Base-by-base conservation (phyloP, 768 basidiomycete genomes). In the Lentinula boryana region DNA sequence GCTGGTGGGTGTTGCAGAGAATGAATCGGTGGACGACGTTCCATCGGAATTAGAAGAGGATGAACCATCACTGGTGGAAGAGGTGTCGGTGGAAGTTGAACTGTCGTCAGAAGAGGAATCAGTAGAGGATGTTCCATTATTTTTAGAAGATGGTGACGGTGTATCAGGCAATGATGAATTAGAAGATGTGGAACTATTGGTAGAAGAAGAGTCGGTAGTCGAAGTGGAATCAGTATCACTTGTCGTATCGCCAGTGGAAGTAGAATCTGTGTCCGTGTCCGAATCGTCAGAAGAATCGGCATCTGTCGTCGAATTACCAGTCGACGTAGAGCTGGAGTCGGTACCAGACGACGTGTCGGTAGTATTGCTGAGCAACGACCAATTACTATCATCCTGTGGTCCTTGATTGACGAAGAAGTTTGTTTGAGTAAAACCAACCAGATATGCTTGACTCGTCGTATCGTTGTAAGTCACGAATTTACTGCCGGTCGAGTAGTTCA, bases 391-490 rank as follows among this genome's bases (percentile, higher is more conserved):
- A 38, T 54, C 35, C n/a, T 54, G 53, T 10, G 36, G 16, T 21
- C 53, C 53, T 38, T 54, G 53, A 18, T 54, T 54, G 10, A 16
- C 8, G 12, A 32, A 57, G 56, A 38, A 57, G 33, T 38, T 44
- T 9, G 40, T 57, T 36, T 57, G 35, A n/a, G 48, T 38, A 35
- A 44, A 59, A 4, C 58, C 58, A 31, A 59, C 58, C 12, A 59
- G 40, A 50, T 59, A 59, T 3, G 58, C 58, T 31, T 48, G 40
- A 12, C 33, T 48, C n/a, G 44, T 33, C 4, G 58, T 59, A 49
- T 59, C 58, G 3, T 59, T 59, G 46, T 49, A 59, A 18, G 58
- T 59, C 35, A 59, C 58, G 18, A 50, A 33, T 38, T 38, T 48
- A 15, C 48, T 50, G 3, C 58, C 48, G n/a, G 46, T 48, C 4